Conservation (phyloP, 2,329 filamentous ascomycete genomes). For the Pseudonectria foliicola region DNA sequence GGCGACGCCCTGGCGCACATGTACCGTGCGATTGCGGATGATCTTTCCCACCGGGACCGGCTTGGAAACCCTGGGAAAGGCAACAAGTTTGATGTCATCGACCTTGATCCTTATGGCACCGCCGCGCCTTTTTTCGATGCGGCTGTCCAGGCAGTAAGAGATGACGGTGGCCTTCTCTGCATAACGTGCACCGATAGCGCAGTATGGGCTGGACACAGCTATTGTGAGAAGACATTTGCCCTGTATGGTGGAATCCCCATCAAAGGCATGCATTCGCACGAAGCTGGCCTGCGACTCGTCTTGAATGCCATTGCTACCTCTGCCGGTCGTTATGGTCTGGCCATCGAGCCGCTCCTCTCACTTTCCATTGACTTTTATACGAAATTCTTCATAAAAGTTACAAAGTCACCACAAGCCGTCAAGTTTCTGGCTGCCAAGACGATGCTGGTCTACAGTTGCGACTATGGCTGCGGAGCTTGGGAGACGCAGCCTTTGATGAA, state of each 20-base stretch:
- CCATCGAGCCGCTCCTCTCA: conserved; percentile 85
- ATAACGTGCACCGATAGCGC: conserved; percentile 96
- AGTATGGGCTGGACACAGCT: conserved; percentile 90
- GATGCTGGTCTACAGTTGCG: conserved; percentile 90
- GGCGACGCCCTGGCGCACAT: conserved; percentile 87
- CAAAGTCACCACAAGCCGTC: conserved; percentile 73
- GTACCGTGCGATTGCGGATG: conserved; percentile 63
- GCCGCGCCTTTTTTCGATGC: conserved; percentile 89
- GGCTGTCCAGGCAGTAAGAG: conserved; percentile 73
- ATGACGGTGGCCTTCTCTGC: conserved; percentile 84
- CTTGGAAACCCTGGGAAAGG: conserved; percentile 31
- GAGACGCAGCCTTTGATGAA: conserved; percentile 70
- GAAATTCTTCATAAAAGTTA: conserved; percentile 77
- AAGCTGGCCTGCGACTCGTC: conserved; percentile 81
- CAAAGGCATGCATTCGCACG: conserved; percentile 80
- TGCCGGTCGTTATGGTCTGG: conserved; percentile 76
- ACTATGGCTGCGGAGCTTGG: conserved; percentile 87
- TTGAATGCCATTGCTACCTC: conserved; percentile 73
- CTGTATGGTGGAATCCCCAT: conserved; percentile 87
- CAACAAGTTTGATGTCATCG: conserved; percentile 80
- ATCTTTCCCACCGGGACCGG: conserved; percentile 36
- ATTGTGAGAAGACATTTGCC: conserved; percentile 87
- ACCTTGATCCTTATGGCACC: conserved; percentile 92
- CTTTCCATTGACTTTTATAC: conserved; percentile 95
- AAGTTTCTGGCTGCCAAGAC: conserved; percentile 88